These are phyloP conservation scores for Sugiyamaella castrensis DNA, from an alignment of 1,139 yeast genomes.

Conservation along the genomic window DNA sequence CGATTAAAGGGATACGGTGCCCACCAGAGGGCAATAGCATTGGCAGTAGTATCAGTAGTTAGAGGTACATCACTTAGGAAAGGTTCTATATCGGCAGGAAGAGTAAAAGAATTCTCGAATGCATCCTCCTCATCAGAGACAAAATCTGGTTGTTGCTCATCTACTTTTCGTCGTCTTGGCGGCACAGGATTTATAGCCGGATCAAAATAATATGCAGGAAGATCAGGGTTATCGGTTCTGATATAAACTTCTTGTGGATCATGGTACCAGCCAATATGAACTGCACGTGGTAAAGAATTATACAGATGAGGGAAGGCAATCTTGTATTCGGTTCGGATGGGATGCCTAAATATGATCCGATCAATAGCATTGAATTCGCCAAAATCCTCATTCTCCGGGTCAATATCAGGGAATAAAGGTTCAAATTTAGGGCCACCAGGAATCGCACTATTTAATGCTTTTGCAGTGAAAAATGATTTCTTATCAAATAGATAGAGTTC, in stretches of 20 bases:
- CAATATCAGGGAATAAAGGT: conserved; percentile 69
- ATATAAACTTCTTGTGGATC: conserved; percentile 54
- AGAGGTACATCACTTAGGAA: conserved; percentile 47
- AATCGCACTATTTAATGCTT: conserved; percentile 77
- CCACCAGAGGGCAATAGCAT: conserved; percentile 65
- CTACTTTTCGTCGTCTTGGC: conserved; percentile 36
- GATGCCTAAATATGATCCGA: conserved; percentile 74
- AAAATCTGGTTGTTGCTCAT: conserved; percentile 36
- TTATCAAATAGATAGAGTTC: conserved; percentile 69
- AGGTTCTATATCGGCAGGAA: conserved; percentile 46
- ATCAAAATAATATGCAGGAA: conserved; percentile 57
- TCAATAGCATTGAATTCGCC: conserved; percentile 90
- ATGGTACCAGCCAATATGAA: conserved; percentile 59
- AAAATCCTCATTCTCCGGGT: conserved; percentile 69
- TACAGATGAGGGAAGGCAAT: conserved; percentile 85
- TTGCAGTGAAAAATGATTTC: conserved; percentile 80
- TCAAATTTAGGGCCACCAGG: conserved; percentile 98
- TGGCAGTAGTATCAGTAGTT: conserved; percentile 49
- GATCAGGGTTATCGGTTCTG: conserved; percentile 49
- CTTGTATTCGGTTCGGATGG: conserved; percentile 75
- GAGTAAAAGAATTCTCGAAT: conserved; percentile 8
- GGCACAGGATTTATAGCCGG: conserved; percentile 56
- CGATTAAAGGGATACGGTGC: conserved; percentile 86
- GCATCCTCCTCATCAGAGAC: conserved; percentile 28
- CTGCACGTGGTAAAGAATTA: conserved; percentile 72